A percentile compares a stretch with the other conserved stretches of the same genome.
These are phyloP conservation scores for Neonectria magnoliae DNA, from an alignment of 2,329 filamentous ascomycete genomes.

Conservation along the genomic window DNA sequence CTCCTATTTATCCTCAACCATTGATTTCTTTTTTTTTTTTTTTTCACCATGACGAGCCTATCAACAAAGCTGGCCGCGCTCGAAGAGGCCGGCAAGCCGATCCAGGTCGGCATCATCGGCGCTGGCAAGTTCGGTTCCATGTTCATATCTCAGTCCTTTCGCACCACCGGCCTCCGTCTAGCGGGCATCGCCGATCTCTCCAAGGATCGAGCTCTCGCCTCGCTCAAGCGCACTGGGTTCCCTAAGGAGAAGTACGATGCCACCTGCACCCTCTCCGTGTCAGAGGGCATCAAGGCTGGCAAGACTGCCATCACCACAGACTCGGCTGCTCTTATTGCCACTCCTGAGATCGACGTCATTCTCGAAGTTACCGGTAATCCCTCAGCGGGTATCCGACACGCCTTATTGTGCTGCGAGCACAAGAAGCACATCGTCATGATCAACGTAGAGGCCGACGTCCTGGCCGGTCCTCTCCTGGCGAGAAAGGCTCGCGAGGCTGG, in stretches of 20 bases:
- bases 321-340: slow-evolving; percentile 53
- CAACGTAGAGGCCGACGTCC: slow-evolving; percentile 57
- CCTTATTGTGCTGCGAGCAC: slow-evolving; percentile 56
- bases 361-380: slow-evolving; percentile 56
- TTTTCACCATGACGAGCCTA: slow-evolving; percentile 48
- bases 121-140: slow-evolving; percentile 59
- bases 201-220: slow-evolving; percentile 50
- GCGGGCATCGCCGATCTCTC: slow-evolving; percentile 57
- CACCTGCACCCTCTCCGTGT: slow-evolving; percentile 46
- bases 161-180: slow-evolving; percentile 53
- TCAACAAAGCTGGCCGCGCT: slow-evolving; percentile 54
- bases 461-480: slow-evolving; percentile 53
- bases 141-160: slow-evolving; percentile 58
- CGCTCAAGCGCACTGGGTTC: slow-evolving; percentile 53
- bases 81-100: slow-evolving; percentile 50
- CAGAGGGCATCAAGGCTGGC: slow-evolving; percentile 51
- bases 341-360: slow-evolving; percentile 55
- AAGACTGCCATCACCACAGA: slow-evolving; percentile 56
- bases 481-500: slow-evolving; percentile 55
- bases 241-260: slow-evolving; percentile 51
- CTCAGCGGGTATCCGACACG: slow-evolving; percentile 55
- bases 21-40: no score
- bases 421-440: slow-evolving; percentile 61
- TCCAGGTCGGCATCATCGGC: slow-evolving; percentile 56
- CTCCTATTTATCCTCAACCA: background rate